Conservation (phyloP, 495 filamentous ascomycete species). For the Talaromyces stipitatus region DNA sequence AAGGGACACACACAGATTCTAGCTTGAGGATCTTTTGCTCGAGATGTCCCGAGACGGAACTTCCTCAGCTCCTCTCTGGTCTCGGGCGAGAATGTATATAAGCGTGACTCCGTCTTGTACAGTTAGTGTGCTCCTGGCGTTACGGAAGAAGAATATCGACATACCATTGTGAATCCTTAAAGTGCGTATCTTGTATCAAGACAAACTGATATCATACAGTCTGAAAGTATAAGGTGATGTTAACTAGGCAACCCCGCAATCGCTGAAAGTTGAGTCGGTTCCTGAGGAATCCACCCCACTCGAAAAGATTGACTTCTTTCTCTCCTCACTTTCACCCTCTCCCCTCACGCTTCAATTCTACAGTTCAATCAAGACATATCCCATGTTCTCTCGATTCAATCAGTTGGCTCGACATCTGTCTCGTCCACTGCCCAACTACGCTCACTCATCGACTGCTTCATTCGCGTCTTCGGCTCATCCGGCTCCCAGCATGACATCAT, state of each 20-base stretch:
- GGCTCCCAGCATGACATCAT: conserved; percentile 48
- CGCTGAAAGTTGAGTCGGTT: background rate
- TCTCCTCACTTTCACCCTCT: background rate
- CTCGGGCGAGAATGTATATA: conserved; percentile 89
- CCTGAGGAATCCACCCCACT: background rate
- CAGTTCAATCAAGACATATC: background rate
- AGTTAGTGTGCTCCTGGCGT: background rate
- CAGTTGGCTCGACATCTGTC: conserved; percentile 69
- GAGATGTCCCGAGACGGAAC: conserved; percentile 84
- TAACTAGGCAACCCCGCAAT: background rate
- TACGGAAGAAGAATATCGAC: background rate
- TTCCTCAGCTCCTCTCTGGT: conserved; percentile 82
- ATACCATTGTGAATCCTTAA: background rate
- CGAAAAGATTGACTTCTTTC: background rate
- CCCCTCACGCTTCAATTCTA: background rate
- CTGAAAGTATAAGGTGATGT: background rate
- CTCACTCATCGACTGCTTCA: conserved; percentile 38
- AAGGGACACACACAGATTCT: conserved; percentile 73
- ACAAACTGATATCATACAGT: too few species aligned
- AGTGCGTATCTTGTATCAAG: background rate
- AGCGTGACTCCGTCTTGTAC: conserved; percentile 67
- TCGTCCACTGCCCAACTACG: conserved; percentile 48
- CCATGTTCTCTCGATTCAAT: conserved; percentile 69
- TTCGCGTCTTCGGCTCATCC: conserved; percentile 10
- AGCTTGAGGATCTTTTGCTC: conserved; percentile 81